Base-by-base conservation (phyloP, 371 early-diverging fungal species). In the Rhizopus delemar region DNA sequence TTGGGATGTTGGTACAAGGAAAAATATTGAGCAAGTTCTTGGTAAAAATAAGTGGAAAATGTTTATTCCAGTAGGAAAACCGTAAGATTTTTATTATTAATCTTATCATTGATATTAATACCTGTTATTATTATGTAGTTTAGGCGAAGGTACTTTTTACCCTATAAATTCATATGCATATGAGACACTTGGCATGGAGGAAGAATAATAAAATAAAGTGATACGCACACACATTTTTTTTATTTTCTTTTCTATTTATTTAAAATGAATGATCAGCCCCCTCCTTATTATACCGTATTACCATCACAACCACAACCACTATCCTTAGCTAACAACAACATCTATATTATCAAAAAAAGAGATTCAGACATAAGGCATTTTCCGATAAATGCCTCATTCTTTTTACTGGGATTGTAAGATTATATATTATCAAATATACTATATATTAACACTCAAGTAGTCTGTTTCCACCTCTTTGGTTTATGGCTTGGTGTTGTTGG, bases 11-110 rank as follows among this genome's bases (percentile, higher is more conserved):
- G 87, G 87, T 4, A 62, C 62, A 22, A 61, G 70, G 43, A 61
- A 73, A 51, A 89, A 89, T 59, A 70, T 82, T 38, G 63, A 67
- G 8, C 79, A 85, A 59, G 85, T 89, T 13, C 65, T 89, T 54
- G 90, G 88, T 8, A 35, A 48, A 29, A 72, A 72, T 31, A 60
- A 70, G 59, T 56, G 67, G 54, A 63, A 68, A 28, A 90, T 88
- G 86, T 72, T 91, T 46, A 41, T 86, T 22, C 90, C 90, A 5
- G 61, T 86, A 2, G 71, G 72, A 6, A 60, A 71, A 39, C 76
- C 76, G 84, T 84, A 77, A 68, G 77, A 70, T 7, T 35, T 29
- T 51, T 22, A 22, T 22, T 22, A 22, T 22, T 22, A 22, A 22
- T 22, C 2, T 22, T 22, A 22, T 22, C 22, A 22, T 22, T 22